A percentile compares a stretch with the other conserved stretches of the same genome.
phyloP scores from a whole-genome alignment of 75 land plant genomes.

The Gnetum montanum region DNA sequence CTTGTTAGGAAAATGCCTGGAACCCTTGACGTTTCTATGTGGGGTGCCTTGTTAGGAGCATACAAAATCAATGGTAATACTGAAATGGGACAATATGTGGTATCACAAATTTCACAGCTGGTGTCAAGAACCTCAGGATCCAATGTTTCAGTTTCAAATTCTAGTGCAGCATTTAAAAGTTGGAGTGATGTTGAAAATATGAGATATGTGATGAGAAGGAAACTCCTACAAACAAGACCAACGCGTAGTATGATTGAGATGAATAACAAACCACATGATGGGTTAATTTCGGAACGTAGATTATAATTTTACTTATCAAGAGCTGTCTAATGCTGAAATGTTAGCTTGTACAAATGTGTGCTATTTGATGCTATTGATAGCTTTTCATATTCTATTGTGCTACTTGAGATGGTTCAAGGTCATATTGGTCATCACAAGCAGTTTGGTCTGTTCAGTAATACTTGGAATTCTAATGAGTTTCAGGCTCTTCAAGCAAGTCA shows the following conservation, averaged over 20 bases:
- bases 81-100: neutral
- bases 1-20: constrained; percentile 39
- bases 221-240: neutral
- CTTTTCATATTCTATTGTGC: no score
- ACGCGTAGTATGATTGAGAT: constrained; percentile 1
- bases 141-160: neutral
- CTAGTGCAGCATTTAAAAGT: neutral
- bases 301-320: no score
- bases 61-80: constrained; percentile 10
- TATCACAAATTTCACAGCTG: neutral
- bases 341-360: no score
- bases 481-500: no score
- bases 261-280: neutral
- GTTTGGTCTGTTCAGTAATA: no score
- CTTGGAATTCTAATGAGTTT: no score
- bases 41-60: constrained; percentile 45
- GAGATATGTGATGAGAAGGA: neutral
- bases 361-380: no score
- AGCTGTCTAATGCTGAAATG: no score
- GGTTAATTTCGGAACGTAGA: no score
- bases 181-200: neutral
- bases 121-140: neutral
- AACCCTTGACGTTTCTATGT: constrained; percentile 30
- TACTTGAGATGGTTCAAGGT: no score
- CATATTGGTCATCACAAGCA: no score